Percentiles rank a stretch among this genome's conserved stretches.
Conservation (phyloP, 345 rosid genomes). For the Moricandia moricandioides region DNA sequence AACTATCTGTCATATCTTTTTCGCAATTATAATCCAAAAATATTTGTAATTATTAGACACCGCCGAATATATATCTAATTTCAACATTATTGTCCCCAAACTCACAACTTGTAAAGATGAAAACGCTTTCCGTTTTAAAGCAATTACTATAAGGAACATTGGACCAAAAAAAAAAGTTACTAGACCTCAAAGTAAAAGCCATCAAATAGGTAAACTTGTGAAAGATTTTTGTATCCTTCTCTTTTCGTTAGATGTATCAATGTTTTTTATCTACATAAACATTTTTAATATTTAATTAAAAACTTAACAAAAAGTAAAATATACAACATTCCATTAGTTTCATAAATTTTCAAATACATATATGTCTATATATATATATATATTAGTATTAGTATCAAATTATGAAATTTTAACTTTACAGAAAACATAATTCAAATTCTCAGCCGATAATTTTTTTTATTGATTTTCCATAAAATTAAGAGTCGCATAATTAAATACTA, state of each 20-base stretch:
- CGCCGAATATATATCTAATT: neutral
- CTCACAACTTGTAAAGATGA: neutral
- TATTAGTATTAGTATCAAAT: no score
- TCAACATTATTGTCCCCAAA: neutral
- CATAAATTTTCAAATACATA: no score
- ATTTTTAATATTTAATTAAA: no score
- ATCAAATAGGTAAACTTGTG: neutral
- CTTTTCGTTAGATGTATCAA: neutral
- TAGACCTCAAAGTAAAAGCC: neutral
- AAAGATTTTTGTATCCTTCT: neutral
- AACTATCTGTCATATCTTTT: conserved; percentile 7
- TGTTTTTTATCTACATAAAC: no score
- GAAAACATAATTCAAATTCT: no score
- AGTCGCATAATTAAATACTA: no score
- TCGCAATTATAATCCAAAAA: neutral
- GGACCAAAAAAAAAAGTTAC: neutral
- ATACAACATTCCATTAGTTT: neutral
- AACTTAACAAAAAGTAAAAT: no score
- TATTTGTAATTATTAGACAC: neutral
- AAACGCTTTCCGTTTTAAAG: neutral
- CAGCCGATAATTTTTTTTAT: no score
- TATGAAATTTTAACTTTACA: no score
- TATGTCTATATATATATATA: no score
- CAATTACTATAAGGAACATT: neutral
- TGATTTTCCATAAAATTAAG: no score